Base-by-base conservation (phyloP, 2,329 filamentous ascomycete genomes). In the Microdochium nivale region DNA sequence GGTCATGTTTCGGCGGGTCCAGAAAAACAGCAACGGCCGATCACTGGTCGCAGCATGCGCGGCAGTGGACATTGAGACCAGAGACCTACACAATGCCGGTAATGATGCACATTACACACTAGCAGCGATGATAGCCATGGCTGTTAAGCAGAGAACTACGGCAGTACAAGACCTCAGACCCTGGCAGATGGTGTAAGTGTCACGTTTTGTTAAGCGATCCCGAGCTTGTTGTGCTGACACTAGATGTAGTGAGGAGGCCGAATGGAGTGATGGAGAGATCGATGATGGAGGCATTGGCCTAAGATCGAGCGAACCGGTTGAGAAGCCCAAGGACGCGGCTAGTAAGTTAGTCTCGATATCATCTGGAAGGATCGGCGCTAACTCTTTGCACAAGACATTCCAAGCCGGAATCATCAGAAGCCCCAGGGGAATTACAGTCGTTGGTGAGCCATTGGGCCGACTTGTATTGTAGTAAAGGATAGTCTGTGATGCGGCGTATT, bases 31-130 rank as follows among this genome's bases (percentile, higher is more conserved):
- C 0, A 71, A 86, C 2, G 64, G 74, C 3, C 75, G 77, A 10
- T 44, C 40, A 19, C 19, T 44, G 4, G 19, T 44, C 19, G 19
- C 40, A 11, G 40, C 40, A 44, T 44, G 40, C 40, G 40, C 21
- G 13, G 10, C n/a, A 23, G 40, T 44, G 10, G 24, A 30, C 24
- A 47, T 30, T 14, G 16, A 30, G 14, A 27, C 24, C 14, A 78
- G 77, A 1, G 75, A 87, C 58, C 73, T 92, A n/a, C 90, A 96
- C 67, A 95, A 95, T 62, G 90, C 85, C 0, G 84, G 90, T 1
- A 96, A 96, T 57, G 90, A 96, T 63, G 90, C 90, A 0, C 78
- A 83, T 1, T 94, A 87, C 64, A 92, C 89, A 0, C 68, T 95
- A 55, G 83, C 85, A 55, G 86, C 83, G 8, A 79, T 94, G 75